Conservation (phyloP, 257 asterid genomes). For the Scutellaria baicalensis region DNA sequence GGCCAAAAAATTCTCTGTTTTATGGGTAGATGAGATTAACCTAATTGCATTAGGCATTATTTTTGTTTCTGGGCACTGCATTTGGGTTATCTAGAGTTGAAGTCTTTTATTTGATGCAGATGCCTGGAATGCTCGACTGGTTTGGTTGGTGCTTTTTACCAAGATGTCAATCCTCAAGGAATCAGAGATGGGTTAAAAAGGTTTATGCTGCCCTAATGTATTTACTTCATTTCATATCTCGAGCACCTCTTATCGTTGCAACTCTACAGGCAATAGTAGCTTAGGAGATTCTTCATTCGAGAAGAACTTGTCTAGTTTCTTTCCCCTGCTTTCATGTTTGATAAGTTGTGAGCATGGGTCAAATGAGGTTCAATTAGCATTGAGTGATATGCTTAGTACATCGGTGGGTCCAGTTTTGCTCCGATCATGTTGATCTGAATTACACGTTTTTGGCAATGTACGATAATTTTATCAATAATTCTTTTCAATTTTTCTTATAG, state of each 20-base stretch:
- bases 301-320: conserved; percentile 59
- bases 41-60: too few relatives aligned
- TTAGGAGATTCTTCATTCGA: conserved; percentile 65
- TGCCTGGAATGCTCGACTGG: too few relatives aligned
- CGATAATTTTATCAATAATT: conserved; percentile 28
- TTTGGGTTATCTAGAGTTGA: too few relatives aligned
- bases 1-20: too few relatives aligned
- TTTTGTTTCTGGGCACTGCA: too few relatives aligned
- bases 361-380: conserved; percentile 71
- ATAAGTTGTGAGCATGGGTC: conserved; percentile 93
- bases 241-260: conserved; percentile 75
- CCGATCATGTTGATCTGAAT: conserved; percentile 49
- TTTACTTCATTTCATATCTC: too few relatives aligned
- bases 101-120: too few relatives aligned
- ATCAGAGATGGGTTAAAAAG: too few relatives aligned
- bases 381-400: conserved; percentile 69
- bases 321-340: conserved; percentile 69
- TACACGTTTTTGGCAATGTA: conserved; percentile 27
- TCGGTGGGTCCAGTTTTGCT: conserved; percentile 83
- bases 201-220: too few relatives aligned
- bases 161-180: too few relatives aligned
- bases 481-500: conserved; percentile 1
- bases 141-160: too few relatives aligned
- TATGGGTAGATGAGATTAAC: too few relatives aligned
- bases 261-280: conserved; percentile 70